Evolutionary conservation across 495 filamentous ascomycete genomes (phyloP), one percentile per base, ranked within the genome.

Genomic region (Annulohypoxylon maeteangense): DNA sequence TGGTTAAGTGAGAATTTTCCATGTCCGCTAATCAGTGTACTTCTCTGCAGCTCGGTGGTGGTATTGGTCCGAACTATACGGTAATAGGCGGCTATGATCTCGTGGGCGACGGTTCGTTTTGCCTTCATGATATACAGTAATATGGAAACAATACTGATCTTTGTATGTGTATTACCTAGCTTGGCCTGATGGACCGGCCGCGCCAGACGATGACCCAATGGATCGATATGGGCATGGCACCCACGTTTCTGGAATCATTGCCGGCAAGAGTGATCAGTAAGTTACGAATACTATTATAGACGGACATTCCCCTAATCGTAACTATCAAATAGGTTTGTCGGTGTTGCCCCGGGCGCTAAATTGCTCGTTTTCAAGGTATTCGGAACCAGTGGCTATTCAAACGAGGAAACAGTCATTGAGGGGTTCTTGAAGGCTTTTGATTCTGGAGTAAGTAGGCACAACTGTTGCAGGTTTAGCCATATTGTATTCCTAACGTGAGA

Each of bases 311-410:
- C 62, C 68, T 74, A 31, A 51, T 1, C 23, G 7, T 51, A 10
- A 4, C 54, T 32, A 32, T 7, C 6, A 1, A 53, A 70, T 27
- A 75, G 78, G 60, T 84, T 83, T 59, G 78, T 80, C 12, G 83
- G 84, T 8, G 85, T 87, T 45, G 85, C 84, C 11, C 85, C 85
- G 1, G 81, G 83, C 54, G 83, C 83, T 6, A 85, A 79, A 14
- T 62, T 87, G 38, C 79, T 81, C 23, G 76, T 77, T 7, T 87
- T 82, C 65, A 85, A 84, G 57, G 81, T 85, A 55, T 81, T 84
- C 58, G 81, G 79, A 42, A 54, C 65, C 42, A 63, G 40, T 23
- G 58, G 57, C 10, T 57, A 58, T 59, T 75, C 78, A 3, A 74
- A 76, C 32, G 76, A 77, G 23, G 78, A 80, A 29, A 70, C 61